Evolutionary conservation across 2,329 filamentous ascomycete genomes (phyloP).

Genomic region (Cladorrhinum sp.): DNA sequence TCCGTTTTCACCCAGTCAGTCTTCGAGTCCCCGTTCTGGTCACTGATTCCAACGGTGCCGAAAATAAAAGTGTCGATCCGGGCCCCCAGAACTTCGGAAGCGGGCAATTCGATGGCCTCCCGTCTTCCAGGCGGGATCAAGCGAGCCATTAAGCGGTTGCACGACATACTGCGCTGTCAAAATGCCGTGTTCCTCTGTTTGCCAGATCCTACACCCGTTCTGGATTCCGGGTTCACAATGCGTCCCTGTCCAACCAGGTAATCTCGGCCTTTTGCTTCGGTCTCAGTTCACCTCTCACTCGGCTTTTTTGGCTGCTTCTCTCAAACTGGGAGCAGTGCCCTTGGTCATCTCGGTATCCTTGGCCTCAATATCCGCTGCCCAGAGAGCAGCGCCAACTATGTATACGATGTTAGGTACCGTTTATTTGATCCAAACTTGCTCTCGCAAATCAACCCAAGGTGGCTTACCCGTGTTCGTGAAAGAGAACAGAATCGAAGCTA

Average conservation of each 20-base stretch:
- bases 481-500: constrained; percentile 77
- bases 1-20: neutral
- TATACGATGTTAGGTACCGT: constrained; percentile 8
- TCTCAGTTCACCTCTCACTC: constrained; percentile 36
- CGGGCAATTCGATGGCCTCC: neutral
- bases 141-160: constrained; percentile 5
- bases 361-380: constrained; percentile 81
- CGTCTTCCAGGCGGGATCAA: constrained; percentile 2
- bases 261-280: constrained; percentile 19
- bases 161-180: constrained; percentile 25
- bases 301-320: constrained; percentile 48
- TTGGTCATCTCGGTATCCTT: constrained; percentile 48
- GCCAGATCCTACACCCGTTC: constrained; percentile 14
- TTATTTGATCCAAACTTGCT: neutral
- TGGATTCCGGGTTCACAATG: constrained; percentile 11
- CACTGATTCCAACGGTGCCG: neutral
- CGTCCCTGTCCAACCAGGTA: constrained; percentile 12
- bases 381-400: constrained; percentile 82
- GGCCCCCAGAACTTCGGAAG: neutral
- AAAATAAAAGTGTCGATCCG: neutral
- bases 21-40: neutral
- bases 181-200: constrained; percentile 23
- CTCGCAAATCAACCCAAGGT: neutral
- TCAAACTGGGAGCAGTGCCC: constrained; percentile 49
- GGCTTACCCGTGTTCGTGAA: constrained; percentile 77